Evolutionary conservation across 345 rosid genomes (phyloP).

Genomic region (Xanthoceras sorbifolium): DNA sequence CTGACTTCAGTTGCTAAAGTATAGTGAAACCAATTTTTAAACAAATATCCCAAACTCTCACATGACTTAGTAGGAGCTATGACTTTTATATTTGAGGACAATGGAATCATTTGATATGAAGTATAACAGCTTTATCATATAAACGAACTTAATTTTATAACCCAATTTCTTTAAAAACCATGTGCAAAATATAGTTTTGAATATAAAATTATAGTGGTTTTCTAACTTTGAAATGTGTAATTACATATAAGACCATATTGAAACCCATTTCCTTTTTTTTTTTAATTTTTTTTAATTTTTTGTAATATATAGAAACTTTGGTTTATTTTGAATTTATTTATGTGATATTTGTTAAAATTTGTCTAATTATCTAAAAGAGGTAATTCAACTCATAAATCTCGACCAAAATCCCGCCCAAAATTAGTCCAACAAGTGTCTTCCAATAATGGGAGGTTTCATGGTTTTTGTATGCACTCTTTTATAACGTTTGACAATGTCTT

Average conservation of each 20-base stretch:
- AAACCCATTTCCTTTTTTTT: not conserved
- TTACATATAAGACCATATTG: not conserved
- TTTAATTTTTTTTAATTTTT: no score
- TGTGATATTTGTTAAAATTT: not conserved
- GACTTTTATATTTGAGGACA: not conserved
- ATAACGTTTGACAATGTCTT: not conserved
- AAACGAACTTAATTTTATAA: not conserved
- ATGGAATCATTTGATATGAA: no score
- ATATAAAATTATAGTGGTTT: not conserved
- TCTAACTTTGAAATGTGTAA: not conserved
- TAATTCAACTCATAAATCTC: conserved; percentile 8
- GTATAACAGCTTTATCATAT: no score
- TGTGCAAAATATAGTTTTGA: no score
- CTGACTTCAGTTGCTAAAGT: not conserved
- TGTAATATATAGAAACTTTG: not conserved
- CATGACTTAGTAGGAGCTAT: not conserved
- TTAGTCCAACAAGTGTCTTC: not conserved
- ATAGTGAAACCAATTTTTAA: not conserved
- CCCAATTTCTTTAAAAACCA: conserved; percentile 8
- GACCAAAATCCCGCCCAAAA: no score
- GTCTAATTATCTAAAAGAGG: not conserved
- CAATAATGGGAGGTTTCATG: not conserved
- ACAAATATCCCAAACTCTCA: not conserved
- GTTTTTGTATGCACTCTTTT: not conserved
- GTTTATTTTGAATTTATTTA: no score